These are phyloP conservation scores for Rutstroemia sydowiana DNA, from an alignment of 2,329 filamentous ascomycete genomes.

Conservation along the genomic window DNA sequence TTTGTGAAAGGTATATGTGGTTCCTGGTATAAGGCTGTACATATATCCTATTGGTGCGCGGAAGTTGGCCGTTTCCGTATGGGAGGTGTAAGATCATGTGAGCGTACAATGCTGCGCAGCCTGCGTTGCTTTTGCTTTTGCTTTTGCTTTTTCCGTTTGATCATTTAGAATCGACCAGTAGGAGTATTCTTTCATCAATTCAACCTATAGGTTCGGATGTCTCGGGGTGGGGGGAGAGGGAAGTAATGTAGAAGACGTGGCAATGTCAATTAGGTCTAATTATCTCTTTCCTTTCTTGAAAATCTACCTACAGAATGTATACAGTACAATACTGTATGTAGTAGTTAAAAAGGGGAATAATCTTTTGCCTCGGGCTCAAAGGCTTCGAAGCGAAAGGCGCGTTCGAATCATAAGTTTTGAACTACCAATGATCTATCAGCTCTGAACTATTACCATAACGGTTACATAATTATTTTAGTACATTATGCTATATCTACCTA, in stretches of 20 bases:
- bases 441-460: constrained; percentile 3
- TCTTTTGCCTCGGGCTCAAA: too few relatives aligned
- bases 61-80: constrained; percentile 9
- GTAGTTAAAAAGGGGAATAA: too few relatives aligned
- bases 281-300: background rate
- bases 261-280: constrained; percentile 3
- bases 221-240: constrained; percentile 7
- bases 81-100: constrained; percentile 10
- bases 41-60: constrained; percentile 13
- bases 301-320: background rate
- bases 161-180: too few relatives aligned
- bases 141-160: too few relatives aligned
- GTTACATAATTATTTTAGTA: background rate
- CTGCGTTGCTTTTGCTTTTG: too few relatives aligned
- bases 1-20: constrained; percentile 13
- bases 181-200: background rate
- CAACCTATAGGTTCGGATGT: constrained; percentile 4
- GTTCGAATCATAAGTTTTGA: too few relatives aligned
- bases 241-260: constrained; percentile 6
- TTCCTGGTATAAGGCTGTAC: constrained; percentile 10
- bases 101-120: constrained; percentile 10
- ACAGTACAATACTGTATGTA: background rate
- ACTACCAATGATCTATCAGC: too few relatives aligned
- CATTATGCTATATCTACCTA: background rate
- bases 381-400: too few relatives aligned